Percentiles rank a stretch among this genome's conserved stretches.
Conservation (phyloP, 371 early-diverging fungal species). For the Rhizopus delemar region DNA sequence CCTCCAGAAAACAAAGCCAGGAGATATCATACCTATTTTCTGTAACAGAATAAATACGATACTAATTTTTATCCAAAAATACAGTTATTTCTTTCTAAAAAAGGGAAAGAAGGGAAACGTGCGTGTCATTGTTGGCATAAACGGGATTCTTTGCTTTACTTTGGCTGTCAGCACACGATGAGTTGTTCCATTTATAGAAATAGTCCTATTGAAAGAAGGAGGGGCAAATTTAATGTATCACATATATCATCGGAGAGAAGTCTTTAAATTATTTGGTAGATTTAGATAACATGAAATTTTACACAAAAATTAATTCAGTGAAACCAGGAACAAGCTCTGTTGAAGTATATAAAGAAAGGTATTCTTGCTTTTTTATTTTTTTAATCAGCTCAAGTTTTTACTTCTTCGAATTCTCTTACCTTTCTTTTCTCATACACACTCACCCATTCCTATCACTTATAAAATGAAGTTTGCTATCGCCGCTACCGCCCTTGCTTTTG, state of each 20-base stretch:
- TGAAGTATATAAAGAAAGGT: conserved; percentile 7
- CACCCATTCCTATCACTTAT: conserved; percentile 31
- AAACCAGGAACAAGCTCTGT: neutral
- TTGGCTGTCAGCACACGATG: neutral
- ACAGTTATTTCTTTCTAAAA: too few species aligned
- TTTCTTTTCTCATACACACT: conserved; percentile 7
- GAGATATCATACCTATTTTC: too few species aligned
- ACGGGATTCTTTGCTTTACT: neutral
- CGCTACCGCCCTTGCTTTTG: conserved; percentile 24
- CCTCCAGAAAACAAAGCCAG: too few species aligned
- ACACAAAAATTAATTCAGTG: conserved; percentile 11
- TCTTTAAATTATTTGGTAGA: neutral
- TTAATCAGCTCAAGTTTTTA: neutral
- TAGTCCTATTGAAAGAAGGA: neutral
- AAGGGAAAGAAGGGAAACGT: too few species aligned
- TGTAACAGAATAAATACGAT: too few species aligned
- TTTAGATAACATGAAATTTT: too few species aligned
- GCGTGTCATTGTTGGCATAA: too few species aligned
- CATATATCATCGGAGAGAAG: neutral
- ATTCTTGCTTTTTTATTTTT: neutral
- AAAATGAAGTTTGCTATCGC: conserved; percentile 35
- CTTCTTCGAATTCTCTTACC: neutral
- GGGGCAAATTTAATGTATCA: conserved; percentile 1
- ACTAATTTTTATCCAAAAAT: too few species aligned
- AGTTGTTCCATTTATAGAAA: neutral